Base-by-base conservation (phyloP, 73 alveolate genomes). In the Paramecium biaurelia region DNA sequence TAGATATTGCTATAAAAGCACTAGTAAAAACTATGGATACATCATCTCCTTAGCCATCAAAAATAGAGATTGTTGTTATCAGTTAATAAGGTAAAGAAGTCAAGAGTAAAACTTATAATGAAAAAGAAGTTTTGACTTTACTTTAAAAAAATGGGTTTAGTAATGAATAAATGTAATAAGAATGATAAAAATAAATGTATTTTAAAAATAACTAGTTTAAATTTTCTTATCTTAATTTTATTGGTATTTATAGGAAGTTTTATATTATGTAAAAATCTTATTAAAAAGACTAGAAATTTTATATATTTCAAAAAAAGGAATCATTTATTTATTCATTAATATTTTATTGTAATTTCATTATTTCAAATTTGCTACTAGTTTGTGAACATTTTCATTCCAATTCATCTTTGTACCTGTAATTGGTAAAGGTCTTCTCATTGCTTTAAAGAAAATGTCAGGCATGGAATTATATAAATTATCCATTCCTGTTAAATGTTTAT, bases 21-120 rank as follows among this genome's bases (percentile, higher is more conserved):
- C 85, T 96, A 11, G 95, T 85, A 41, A 96, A 96, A 47, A 70
- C 97, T 20, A 95, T 96, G 96, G 99, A 96, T 92, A 92, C 98
- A 15, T 92, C 97, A n/a, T 85, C 95, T 70, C 97, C 98, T n/a
- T 92, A 93, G 32, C 95, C 96, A 11, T 72, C 85, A 30, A 95
- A 92, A 85, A 89, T 89, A 57, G 94, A 89, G 42, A 89, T 89
- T 43, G 94, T 89, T 1, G 89, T 89, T 11, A 89, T 89, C 24
- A 89, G 94, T 58, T 35, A 63, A 70, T 20, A 10, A 57, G 74
- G 85, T 20, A 89, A 70, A 34, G 84, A 70, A 26, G 88, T 89
- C 6, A 82, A 89, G 57, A 82, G 94, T 32, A 76, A 82, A 28
- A 70, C 92, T 23, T 82, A 57, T 47, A 70, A 67, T 37, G 94